phyloP scores from a whole-genome alignment of 2,329 filamentous ascomycete genomes.

The Alternaria arborescens region DNA sequence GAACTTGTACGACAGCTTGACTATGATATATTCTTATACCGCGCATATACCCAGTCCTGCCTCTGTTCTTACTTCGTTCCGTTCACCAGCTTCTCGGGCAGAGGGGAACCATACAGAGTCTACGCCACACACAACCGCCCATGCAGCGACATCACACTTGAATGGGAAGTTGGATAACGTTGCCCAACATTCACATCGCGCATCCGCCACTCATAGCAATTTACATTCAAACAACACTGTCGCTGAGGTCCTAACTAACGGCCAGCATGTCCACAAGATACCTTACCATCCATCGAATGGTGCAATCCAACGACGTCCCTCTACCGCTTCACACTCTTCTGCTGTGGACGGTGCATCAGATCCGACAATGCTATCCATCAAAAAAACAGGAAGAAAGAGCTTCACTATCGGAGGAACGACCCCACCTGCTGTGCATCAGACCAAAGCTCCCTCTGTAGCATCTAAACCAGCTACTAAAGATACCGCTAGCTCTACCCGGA shows the following conservation, averaged over 20 bases:
- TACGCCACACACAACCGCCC: conserved; percentile 21
- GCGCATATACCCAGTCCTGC: conserved; percentile 40
- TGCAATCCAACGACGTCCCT: conserved; percentile 10
- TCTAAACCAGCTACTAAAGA: background rate
- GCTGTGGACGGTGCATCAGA: conserved; percentile 18
- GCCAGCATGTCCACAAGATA: conserved; percentile 41
- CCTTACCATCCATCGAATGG: conserved; percentile 29
- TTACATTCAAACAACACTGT: conserved; percentile 15
- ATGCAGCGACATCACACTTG: conserved; percentile 12
- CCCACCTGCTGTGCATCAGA: background rate
- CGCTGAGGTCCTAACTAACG: conserved; percentile 31
- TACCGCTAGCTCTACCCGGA: background rate
- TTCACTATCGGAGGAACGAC: conserved; percentile 23
- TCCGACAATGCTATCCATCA: conserved; percentile 20
- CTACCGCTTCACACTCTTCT: conserved; percentile 5
- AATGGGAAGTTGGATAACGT: conserved; percentile 11
- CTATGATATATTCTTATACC: conserved; percentile 47
- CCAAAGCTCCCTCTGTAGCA: background rate
- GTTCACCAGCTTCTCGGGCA: background rate
- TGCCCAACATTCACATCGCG: conserved; percentile 23
- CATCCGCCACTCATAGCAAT: conserved; percentile 8
- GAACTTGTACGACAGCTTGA: conserved; percentile 58
- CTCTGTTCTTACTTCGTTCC: conserved; percentile 35
- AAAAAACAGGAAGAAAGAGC: conserved; percentile 32
- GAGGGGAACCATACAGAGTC: background rate